Evolutionary conservation across 768 basidiomycete species (phyloP), one percentile per base, ranked within the genome.

Genomic region (Infundibulicybe gibba): DNA sequence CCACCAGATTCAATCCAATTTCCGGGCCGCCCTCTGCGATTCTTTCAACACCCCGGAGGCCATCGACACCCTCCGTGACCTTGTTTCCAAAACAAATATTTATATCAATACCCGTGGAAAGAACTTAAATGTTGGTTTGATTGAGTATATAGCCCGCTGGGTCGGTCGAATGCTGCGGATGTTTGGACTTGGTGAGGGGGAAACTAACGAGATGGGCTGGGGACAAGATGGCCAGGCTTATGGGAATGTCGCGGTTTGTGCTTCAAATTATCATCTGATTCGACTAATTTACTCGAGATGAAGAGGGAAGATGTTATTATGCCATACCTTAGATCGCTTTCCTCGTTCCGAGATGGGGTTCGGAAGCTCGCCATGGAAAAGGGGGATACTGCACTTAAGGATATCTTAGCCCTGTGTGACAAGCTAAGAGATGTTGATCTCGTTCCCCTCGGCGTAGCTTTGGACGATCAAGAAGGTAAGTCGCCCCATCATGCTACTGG

Each of bases 1-100:
- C 32, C 75, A 87, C 53, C 70, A 80, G 44, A 80, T 83, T 40
- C 94, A 94, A 62, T 55, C 75, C 35, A 74, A 78, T 6, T 95
- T 99, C 77, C 83, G 91, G 44, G 74, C 69, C 11, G 90, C 94
- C 0, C 82, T 99, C 40, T 94, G 89, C 66, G 95, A 99, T 64
- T 97, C 94, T 0, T 97, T 98, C 76, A 94, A 98, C 63, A 98
- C 97, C 0, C 92, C 94, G 2, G 75, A 70, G 14, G 94, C 93
- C 0, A 65, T 98, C 17, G 76, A 79, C 55, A 69, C 82, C 47
- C 67, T 98, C 14, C 77, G 87, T 11, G 87, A 94, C 49, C 72
- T 98, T 32, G 82, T 97, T 40, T 88, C 89, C 3, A 76, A 80
- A 40, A 83, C 89, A 6, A 97, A 97, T 64, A 74, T 92, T 30